These are phyloP conservation scores for Phanerodontia chrysosporium DNA, from an alignment of 768 basidiomycete genomes.

Conservation along the genomic window DNA sequence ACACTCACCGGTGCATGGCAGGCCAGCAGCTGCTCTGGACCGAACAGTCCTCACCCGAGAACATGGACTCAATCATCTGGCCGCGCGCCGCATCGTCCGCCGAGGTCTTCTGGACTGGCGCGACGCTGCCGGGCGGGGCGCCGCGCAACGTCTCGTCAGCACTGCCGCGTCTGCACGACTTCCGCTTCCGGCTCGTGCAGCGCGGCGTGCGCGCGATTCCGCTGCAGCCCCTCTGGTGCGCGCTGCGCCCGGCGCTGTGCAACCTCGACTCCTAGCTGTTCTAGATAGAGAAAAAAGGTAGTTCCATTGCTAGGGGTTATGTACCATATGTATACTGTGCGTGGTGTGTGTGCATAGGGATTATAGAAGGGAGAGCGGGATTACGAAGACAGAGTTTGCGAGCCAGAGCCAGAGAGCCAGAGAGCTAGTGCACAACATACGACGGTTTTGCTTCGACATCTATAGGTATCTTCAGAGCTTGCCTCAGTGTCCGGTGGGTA, in stretches of 20 bases:
- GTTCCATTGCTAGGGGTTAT: not conserved
- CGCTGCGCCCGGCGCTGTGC: constrained; percentile 54
- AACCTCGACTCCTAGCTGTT: constrained; percentile 26
- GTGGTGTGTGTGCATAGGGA: not conserved
- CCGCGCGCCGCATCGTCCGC: constrained; percentile 71
- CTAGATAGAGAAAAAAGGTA: not conserved
- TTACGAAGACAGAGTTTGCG: not conserved
- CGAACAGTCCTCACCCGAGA: constrained; percentile 65
- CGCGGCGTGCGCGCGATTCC: constrained; percentile 57
- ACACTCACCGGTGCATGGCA: too few species aligned
- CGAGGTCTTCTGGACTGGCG: constrained; percentile 69
- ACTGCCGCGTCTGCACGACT: constrained; percentile 63
- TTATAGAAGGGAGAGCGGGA: not conserved
- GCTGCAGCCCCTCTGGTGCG: constrained; percentile 73
- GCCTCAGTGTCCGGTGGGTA: constrained; percentile 9
- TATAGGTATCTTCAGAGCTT: constrained; percentile 13
- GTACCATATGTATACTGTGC: not conserved
- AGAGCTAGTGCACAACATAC: constrained; percentile 8
- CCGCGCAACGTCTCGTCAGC: constrained; percentile 32
- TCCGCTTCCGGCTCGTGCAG: constrained; percentile 58
- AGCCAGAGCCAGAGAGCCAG: not conserved
- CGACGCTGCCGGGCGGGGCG: constrained; percentile 22
- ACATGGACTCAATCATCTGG: constrained; percentile 69
- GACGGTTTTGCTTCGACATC: constrained; percentile 1
- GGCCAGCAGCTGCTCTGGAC: constrained; percentile 73